Evolutionary conservation across 2,329 filamentous ascomycete species (phyloP).

Genomic region (Pseudofabraea citricarpa): DNA sequence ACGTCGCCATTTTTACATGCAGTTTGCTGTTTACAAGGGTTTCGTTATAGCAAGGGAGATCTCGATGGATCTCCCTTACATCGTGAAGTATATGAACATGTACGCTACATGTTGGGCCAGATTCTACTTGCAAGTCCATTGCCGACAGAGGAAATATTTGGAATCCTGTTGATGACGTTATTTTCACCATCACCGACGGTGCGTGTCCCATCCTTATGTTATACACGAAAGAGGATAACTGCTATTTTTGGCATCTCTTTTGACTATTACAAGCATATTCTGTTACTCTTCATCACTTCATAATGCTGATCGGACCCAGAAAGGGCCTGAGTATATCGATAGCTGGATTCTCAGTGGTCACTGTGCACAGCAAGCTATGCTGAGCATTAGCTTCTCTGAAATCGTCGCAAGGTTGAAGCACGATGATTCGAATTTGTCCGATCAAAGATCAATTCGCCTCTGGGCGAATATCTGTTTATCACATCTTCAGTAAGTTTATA

Average conservation of each 20-base stretch:
- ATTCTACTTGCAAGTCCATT: not conserved
- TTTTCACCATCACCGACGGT: not conserved
- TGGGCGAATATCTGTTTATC: not conserved
- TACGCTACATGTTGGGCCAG: not conserved
- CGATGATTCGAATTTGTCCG: not conserved
- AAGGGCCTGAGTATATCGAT: not conserved
- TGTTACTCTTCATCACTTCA: too few species aligned
- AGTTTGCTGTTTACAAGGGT: not conserved
- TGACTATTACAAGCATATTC: too few species aligned
- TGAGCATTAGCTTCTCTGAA: not conserved
- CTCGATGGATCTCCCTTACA: not conserved
- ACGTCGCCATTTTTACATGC: not conserved
- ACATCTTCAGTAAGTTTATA: not conserved
- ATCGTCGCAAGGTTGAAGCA: not conserved
- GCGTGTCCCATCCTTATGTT: not conserved
- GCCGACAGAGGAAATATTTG: not conserved
- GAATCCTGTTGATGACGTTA: too few species aligned
- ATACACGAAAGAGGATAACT: not conserved
- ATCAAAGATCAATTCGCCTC: not conserved
- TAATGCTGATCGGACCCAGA: not conserved
- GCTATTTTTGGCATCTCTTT: not conserved
- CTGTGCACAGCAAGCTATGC: not conserved
- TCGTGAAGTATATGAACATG: not conserved
- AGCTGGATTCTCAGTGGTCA: not conserved
- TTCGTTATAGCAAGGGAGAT: not conserved